A percentile compares a stretch with the other conserved stretches of the same genome.
These are phyloP conservation scores for Ceratocystis alfenasii DNA, from an alignment of 2,329 filamentous ascomycete species.

Conservation along the genomic window DNA sequence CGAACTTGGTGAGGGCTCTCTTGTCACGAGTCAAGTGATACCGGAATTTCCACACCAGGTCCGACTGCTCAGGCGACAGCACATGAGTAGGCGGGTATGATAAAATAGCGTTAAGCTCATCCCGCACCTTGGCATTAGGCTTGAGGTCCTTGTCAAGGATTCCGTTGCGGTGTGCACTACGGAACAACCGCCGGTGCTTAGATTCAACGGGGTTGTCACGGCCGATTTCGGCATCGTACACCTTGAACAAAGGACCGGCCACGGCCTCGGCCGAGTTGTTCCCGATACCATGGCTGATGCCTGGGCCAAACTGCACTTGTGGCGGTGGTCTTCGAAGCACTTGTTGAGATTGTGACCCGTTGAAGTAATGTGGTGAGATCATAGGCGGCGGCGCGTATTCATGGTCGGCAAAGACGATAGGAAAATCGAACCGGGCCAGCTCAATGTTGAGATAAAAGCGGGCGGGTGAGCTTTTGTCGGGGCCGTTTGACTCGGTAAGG, in stretches of 20 bases:
- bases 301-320: slow-evolving; percentile 80
- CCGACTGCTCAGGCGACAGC: slow-evolving; percentile 81
- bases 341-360: slow-evolving; percentile 25
- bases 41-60: slow-evolving; percentile 93
- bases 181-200: slow-evolving; percentile 83
- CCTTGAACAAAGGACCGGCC: slow-evolving; percentile 57
- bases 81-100: slow-evolving; percentile 85
- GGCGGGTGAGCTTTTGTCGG: slow-evolving; percentile 25
- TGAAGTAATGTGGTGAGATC: slow-evolving; percentile 5
- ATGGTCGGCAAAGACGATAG: slow-evolving; percentile 86
- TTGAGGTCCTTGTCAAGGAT: slow-evolving; percentile 90
- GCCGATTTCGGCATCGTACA: slow-evolving; percentile 88
- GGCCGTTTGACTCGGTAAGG: slow-evolving; percentile 23
- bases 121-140: slow-evolving; percentile 87
- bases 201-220: slow-evolving; percentile 87
- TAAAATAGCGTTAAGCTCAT: slow-evolving; percentile 84
- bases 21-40: slow-evolving; percentile 92
- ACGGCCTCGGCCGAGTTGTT: slow-evolving; percentile 24
- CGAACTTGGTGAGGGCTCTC: slow-evolving; percentile 84
- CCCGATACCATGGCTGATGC: slow-evolving; percentile 49
- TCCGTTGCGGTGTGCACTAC: slow-evolving; percentile 82
- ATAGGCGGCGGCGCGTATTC: slow-evolving; percentile 75
- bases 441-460: slow-evolving; percentile 81
- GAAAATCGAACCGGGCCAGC: slow-evolving; percentile 87
- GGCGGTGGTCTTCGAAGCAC: slow-evolving; percentile 67